Percentiles rank a stretch among this genome's conserved stretches.
These are phyloP conservation scores for Orbilia brochopaga DNA, from an alignment of 2,329 filamentous ascomycete genomes.

Conservation along the genomic window DNA sequence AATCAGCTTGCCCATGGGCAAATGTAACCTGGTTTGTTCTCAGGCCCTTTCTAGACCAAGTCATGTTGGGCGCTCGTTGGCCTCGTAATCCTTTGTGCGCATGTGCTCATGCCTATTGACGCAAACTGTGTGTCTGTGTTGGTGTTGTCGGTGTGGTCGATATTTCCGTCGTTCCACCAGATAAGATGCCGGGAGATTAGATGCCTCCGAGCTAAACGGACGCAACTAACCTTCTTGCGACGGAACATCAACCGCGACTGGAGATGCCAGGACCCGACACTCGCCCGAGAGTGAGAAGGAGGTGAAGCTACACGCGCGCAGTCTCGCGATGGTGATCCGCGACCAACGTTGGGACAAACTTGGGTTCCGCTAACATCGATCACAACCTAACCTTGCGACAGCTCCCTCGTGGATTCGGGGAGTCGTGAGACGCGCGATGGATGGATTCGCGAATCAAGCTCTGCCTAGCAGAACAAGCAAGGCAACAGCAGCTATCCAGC, in stretches of 20 bases:
- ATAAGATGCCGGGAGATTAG: constrained; percentile 40
- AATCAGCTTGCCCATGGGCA: no score
- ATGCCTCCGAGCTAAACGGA: constrained; percentile 24
- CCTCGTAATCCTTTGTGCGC: no score
- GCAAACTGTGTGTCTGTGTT: constrained; percentile 6
- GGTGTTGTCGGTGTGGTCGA: constrained; percentile 38
- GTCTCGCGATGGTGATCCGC: constrained; percentile 34
- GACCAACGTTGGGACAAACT: constrained; percentile 13
- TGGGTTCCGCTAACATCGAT: constrained; percentile 28
- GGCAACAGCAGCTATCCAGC: constrained; percentile 44
- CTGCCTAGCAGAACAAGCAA: constrained; percentile 34
- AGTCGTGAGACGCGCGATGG: constrained; percentile 15
- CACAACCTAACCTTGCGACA: background rate
- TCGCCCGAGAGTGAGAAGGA: background rate
- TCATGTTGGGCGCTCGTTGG: no score
- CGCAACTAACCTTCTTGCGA: constrained; percentile 18
- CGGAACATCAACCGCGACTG: constrained; percentile 5
- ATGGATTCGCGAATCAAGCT: constrained; percentile 34
- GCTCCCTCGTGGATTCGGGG: background rate
- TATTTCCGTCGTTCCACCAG: constrained; percentile 29
- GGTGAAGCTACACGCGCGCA: constrained; percentile 17
- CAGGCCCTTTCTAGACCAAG: no score
- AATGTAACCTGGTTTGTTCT: no score
- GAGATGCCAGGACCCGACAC: background rate
- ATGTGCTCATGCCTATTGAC: no score